These are phyloP conservation scores for Fusarium chuoi DNA, from an alignment of 2,329 filamentous ascomycete genomes.

Conservation along the genomic window DNA sequence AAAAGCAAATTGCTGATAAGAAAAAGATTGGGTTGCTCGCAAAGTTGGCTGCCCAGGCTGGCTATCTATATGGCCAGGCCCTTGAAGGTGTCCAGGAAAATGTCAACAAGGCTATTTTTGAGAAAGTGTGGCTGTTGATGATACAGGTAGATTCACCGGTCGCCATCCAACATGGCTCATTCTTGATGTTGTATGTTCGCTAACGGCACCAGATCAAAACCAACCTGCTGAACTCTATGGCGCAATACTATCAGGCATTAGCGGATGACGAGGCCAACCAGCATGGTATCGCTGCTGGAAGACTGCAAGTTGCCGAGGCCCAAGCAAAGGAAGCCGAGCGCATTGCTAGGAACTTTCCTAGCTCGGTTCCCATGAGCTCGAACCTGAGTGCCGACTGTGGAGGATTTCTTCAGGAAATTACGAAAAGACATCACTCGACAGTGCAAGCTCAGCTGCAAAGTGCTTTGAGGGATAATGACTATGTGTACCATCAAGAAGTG, in stretches of 20 bases:
- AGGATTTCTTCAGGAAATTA: conserved; percentile 77
- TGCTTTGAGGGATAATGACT: conserved; percentile 92
- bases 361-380: conserved; percentile 79
- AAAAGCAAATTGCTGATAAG: conserved; percentile 91
- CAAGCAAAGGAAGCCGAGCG: conserved; percentile 82
- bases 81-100: conserved; percentile 93
- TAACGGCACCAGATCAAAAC: conserved; percentile 72
- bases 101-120: conserved; percentile 89
- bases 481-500: conserved; percentile 95
- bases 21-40: conserved; percentile 94
- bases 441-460: conserved; percentile 84
- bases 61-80: conserved; percentile 87
- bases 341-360: conserved; percentile 82
- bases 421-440: conserved; percentile 81
- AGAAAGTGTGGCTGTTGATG: conserved; percentile 90
- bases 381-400: conserved; percentile 87
- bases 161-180: not conserved
- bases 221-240: conserved; percentile 82
- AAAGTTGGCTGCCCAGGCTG: conserved; percentile 91
- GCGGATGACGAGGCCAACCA: conserved; percentile 90
- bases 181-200: not conserved
- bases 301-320: conserved; percentile 82
- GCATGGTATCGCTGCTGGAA: conserved; percentile 85
- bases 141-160: conserved; percentile 67
- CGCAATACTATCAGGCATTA: conserved; percentile 92